Evolutionary conservation across 805 yeast species (phyloP).

Genomic region (Hanseniaspora vineae): DNA sequence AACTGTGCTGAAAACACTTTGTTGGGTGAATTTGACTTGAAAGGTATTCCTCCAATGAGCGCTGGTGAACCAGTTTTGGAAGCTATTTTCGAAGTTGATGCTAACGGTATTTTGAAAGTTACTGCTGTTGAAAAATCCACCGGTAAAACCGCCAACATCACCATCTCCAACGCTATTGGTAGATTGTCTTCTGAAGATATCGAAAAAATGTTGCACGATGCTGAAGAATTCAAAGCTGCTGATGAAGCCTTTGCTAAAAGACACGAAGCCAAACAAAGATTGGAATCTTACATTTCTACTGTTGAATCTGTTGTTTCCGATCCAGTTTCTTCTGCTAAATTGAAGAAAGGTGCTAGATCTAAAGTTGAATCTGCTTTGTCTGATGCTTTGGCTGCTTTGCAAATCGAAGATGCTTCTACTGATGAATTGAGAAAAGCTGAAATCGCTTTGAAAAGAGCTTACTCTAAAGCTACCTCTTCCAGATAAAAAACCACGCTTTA

Average conservation of each 20-base stretch:
- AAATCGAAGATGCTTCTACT: conserved; percentile 90
- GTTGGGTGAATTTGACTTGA: conserved; percentile 96
- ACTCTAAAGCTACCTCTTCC: conserved; percentile 97
- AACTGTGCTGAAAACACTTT: conserved; percentile 95
- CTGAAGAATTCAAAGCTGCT: conserved; percentile 97
- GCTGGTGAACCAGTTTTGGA: conserved; percentile 99
- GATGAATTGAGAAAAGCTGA: conserved; percentile 99
- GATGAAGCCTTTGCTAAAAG: conserved; percentile 99
- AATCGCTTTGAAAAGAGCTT: conserved; percentile 97
- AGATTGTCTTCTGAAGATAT: conserved; percentile 93
- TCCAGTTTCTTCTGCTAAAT: conserved; percentile 95
- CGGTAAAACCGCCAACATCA: conserved; percentile 95
- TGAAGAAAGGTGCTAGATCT: conserved; percentile 94
- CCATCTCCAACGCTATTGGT: conserved; percentile 98
- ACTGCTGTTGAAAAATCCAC: conserved; percentile 98
- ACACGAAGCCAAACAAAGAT: conserved; percentile 98
- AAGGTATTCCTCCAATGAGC: conserved; percentile 95
- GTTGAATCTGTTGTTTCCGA: conserved; percentile 94
- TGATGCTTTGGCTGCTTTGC: conserved; percentile 95
- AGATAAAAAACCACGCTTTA: conserved; percentile 40
- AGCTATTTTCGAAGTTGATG: conserved; percentile 98
- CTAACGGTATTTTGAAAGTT: conserved; percentile 98
- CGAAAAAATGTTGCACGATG: conserved; percentile 97
- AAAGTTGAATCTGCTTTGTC: conserved; percentile 96
- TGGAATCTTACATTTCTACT: conserved; percentile 94